Evolutionary conservation across 495 filamentous ascomycete species (phyloP).

Genomic region (Aspergillus bridgeri): DNA sequence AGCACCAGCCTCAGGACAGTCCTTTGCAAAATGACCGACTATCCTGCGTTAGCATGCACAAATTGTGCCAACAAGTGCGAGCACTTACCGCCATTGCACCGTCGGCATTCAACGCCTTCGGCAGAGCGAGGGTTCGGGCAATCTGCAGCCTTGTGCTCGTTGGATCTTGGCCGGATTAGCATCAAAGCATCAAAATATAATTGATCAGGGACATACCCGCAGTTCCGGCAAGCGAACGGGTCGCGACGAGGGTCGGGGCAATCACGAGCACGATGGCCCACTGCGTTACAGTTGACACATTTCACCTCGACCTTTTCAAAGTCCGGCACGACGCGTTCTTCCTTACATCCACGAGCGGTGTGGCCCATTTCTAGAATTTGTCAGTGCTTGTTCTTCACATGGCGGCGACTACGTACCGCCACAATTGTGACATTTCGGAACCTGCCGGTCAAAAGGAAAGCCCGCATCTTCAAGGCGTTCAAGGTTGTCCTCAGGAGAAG

Average conservation of each 20-base stretch:
- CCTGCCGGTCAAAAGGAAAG: constrained; percentile 58
- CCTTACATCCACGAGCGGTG: constrained; percentile 62
- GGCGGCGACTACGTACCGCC: constrained; percentile 39
- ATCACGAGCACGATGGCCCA: constrained; percentile 67
- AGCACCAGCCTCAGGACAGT: constrained; percentile 63
- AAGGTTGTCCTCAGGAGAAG: constrained; percentile 62
- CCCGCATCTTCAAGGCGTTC: constrained; percentile 72
- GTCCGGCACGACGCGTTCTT: constrained; percentile 40
- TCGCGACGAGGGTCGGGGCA: constrained; percentile 62
- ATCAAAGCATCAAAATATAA: too few relatives aligned
- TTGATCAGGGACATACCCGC: constrained; percentile 54
- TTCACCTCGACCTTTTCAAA: constrained; percentile 50
- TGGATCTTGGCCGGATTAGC: constrained; percentile 34
- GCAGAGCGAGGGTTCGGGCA: constrained; percentile 71
- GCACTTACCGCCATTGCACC: constrained; percentile 63
- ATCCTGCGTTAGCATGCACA: constrained; percentile 3
- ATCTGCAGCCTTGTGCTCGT: constrained; percentile 57
- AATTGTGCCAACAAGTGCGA: background rate
- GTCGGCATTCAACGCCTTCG: constrained; percentile 73
- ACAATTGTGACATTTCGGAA: constrained; percentile 71
- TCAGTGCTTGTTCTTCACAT: constrained; percentile 15
- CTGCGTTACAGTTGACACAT: constrained; percentile 72
- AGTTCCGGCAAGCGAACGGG: constrained; percentile 76
- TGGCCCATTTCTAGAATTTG: constrained; percentile 64
- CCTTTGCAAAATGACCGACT: constrained; percentile 81